Percentiles rank a stretch among this genome's conserved stretches.
phyloP scores from a whole-genome alignment of 2,329 filamentous ascomycete genomes.

The Stachybotrys echinatus region DNA sequence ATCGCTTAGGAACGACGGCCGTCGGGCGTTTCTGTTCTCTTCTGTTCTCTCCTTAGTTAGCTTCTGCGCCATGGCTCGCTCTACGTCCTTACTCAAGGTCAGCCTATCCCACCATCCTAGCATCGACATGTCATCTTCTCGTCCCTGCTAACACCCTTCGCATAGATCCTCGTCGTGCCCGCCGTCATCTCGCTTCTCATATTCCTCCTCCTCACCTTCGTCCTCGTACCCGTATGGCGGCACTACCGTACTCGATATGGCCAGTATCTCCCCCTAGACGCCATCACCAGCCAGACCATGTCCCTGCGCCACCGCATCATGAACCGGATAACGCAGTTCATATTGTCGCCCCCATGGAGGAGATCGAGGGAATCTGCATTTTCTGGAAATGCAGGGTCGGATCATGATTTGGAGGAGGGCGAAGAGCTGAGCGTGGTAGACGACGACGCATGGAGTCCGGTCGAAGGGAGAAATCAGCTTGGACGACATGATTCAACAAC shows the following conservation, averaged over 20 bases:
- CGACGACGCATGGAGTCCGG: constrained; percentile 36
- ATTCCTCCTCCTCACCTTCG: constrained; percentile 61
- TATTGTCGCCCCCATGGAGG: constrained; percentile 40
- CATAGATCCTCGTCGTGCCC: constrained; percentile 64
- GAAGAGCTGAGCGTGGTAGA: constrained; percentile 63
- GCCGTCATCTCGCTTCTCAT: constrained; percentile 64
- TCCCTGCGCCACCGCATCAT: constrained; percentile 46
- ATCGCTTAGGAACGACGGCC: too few relatives aligned
- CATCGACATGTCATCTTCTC: constrained; percentile 5
- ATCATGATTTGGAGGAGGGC: constrained; percentile 56
- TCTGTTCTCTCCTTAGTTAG: too few relatives aligned
- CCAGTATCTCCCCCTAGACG: constrained; percentile 67
- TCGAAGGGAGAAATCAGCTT: constrained; percentile 27
- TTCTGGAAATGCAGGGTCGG: constrained; percentile 32
- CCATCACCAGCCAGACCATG: constrained; percentile 52
- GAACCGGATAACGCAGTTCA: constrained; percentile 17
- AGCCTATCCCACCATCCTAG: background rate
- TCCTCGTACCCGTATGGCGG: constrained; percentile 63
- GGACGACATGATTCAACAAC: constrained; percentile 43
- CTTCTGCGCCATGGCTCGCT: background rate
- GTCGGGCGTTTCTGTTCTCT: too few relatives aligned
- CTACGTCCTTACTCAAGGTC: background rate
- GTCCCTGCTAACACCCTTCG: too few relatives aligned
- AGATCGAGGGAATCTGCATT: constrained; percentile 37
- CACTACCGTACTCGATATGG: constrained; percentile 66